A percentile compares a stretch with the other conserved stretches of the same genome.
Conservation (phyloP, 2,329 filamentous ascomycete species). For the Lachnellula willkommii region DNA sequence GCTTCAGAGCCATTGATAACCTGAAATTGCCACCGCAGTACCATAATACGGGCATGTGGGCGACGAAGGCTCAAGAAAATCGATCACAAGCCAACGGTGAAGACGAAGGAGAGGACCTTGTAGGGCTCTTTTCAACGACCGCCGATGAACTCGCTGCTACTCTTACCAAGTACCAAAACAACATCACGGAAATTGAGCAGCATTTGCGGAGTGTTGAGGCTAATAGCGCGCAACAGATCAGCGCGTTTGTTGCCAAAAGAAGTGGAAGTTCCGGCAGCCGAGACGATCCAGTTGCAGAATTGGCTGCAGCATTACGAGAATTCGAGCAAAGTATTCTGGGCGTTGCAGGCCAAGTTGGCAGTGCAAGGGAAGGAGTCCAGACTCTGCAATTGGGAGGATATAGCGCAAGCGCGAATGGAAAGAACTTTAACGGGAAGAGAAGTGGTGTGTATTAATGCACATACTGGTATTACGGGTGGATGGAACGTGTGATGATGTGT, state of each 20-base stretch:
- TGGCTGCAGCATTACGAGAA: slow-evolving; percentile 56
- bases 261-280: slow-evolving; percentile 34
- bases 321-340: slow-evolving; percentile 61
- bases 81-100: slow-evolving; percentile 37
- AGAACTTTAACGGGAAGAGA: slow-evolving; percentile 14
- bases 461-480: neutral
- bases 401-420: slow-evolving; percentile 7
- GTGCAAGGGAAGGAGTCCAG: slow-evolving; percentile 55
- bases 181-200: slow-evolving; percentile 59
- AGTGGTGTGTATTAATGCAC: slow-evolving; percentile 26
- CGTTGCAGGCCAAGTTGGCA: slow-evolving; percentile 56
- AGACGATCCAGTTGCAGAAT: slow-evolving; percentile 44
- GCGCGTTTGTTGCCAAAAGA: slow-evolving; percentile 43
- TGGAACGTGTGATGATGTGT: slow-evolving; percentile 3
- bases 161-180: slow-evolving; percentile 51
- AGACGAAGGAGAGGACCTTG: slow-evolving; percentile 53
- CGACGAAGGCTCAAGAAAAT: slow-evolving; percentile 35
- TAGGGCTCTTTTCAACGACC: slow-evolving; percentile 58
- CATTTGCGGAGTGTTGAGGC: slow-evolving; percentile 60
- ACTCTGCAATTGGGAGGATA: slow-evolving; percentile 46
- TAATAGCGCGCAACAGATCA: slow-evolving; percentile 54
- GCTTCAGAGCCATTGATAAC: slow-evolving; percentile 69
- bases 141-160: slow-evolving; percentile 57
- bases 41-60: slow-evolving; percentile 39
- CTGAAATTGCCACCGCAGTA: slow-evolving; percentile 61